Evolutionary conservation across 768 basidiomycete species (phyloP), one percentile per base, ranked within the genome.

Genomic region (Dictyophora rubrovolvata): DNA sequence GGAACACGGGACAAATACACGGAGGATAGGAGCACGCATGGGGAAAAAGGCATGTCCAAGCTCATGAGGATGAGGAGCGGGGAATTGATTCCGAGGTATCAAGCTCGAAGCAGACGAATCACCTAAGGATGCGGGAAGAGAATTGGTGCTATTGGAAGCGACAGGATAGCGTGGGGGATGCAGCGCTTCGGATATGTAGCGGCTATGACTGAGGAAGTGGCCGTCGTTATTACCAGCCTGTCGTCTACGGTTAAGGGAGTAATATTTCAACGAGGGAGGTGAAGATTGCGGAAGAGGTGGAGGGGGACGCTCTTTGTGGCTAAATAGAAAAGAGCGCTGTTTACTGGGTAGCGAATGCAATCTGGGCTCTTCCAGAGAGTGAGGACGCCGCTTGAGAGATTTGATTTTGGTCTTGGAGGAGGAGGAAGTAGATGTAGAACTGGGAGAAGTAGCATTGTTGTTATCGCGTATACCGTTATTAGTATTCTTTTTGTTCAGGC

Each of bases 1-100:
- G 1, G 79, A 72, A 63, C 85, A 89, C 1, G 89, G 89, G 22
- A 87, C 82, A 62, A 86, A 92, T 52, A 87, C 81, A 23, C 86
- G 84, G 50, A 86, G 72, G 52, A 91, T 74, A 1, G 89, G 89
- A 4, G 88, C 88, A 12, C 86, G 85, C 4, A 72, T 73, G 34
- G 82, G 79, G 18, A 77, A 82, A 2, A 77, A 81, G 12, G 86
- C 86, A 49, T 78, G 69, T 49, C 66, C 69, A 42, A 91, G 73
- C 62, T 88, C 86, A 65, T 89, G 87, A 21, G 81, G 80, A 5
- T 68, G 69, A 16, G 64, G 58, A 2, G 28, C 28, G 16, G 42
- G 61, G 37, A 10, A 64, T 51, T 5, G 63, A 63, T 21, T 59
- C 20, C 14, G 48, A 16, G 18, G 21, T 5, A 7, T 28, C 17